Conservation (phyloP, 129 eudicot species). For the Flaveria bidentis region DNA sequence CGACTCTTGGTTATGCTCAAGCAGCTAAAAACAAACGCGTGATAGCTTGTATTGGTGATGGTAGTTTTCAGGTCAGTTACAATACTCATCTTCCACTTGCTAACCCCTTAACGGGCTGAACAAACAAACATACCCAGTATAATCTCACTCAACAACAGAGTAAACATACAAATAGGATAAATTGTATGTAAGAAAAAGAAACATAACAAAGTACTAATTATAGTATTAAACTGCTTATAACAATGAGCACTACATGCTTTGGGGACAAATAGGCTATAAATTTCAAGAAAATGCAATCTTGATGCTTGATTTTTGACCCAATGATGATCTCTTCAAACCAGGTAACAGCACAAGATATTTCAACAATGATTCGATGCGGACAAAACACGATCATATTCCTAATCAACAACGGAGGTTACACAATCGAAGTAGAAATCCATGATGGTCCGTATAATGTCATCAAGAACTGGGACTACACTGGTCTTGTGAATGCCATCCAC, state of each 20-base stretch:
- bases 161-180: too few relatives aligned
- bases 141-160: too few relatives aligned
- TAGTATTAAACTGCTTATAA: neutral
- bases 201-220: too few relatives aligned
- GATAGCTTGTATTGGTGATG: constrained; percentile 89
- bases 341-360: constrained; percentile 48
- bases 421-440: constrained; percentile 94
- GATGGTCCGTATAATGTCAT: constrained; percentile 95
- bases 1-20: constrained; percentile 93
- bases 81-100: neutral
- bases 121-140: too few relatives aligned
- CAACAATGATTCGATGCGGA: constrained; percentile 38
- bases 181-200: too few relatives aligned
- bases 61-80: constrained; percentile 79
- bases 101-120: neutral
- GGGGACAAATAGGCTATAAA: neutral
- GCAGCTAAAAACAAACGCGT: constrained; percentile 79
- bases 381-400: constrained; percentile 40
- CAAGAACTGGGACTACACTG: constrained; percentile 89
- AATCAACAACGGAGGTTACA: constrained; percentile 92
- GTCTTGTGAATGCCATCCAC: constrained; percentile 76
- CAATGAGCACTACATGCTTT: neutral
- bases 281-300: neutral
- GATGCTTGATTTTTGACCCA: neutral
- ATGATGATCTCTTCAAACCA: constrained; percentile 15